Conservation (phyloP, 495 filamentous ascomycete genomes). For the Hypoxylon fuscum region DNA sequence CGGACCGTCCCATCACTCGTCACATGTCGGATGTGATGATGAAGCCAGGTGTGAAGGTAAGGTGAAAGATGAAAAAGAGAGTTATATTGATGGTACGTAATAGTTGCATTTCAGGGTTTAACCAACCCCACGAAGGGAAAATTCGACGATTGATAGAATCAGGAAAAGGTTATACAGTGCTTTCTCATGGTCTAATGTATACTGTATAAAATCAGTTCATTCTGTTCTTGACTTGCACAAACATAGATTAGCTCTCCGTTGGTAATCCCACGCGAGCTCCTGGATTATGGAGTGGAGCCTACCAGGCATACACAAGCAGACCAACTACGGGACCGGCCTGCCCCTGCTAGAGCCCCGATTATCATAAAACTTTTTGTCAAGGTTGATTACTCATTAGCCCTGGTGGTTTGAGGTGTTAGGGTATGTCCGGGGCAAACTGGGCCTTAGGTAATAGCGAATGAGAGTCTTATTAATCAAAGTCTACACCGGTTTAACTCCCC, state of each 20-base stretch:
- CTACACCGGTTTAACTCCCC: too few species aligned
- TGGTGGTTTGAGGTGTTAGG: background rate
- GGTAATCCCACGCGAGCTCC: background rate
- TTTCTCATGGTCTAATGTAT: too few species aligned
- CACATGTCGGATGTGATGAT: too few species aligned
- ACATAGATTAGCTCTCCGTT: too few species aligned
- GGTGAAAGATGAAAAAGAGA: too few species aligned
- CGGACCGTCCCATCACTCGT: too few species aligned
- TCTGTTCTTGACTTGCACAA: too few species aligned
- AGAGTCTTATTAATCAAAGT: too few species aligned
- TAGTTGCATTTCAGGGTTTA: background rate
- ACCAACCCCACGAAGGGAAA: background rate
- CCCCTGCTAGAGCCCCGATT: slow-evolving; percentile 28
- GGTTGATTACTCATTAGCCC: slow-evolving; percentile 1
- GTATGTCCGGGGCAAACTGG: background rate
- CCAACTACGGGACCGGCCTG: background rate
- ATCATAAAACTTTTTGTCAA: slow-evolving; percentile 30
- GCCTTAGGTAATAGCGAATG: background rate
- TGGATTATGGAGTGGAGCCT: slow-evolving; percentile 9
- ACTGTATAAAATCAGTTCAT: too few species aligned
- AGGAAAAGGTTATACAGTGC: background rate
- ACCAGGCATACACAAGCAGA: background rate
- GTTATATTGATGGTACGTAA: too few species aligned
- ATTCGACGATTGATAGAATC: background rate
- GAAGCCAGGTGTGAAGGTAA: too few species aligned